Evolutionary conservation across 805 yeast genomes (phyloP).

Genomic region (Ogataea thermomethanolica): DNA sequence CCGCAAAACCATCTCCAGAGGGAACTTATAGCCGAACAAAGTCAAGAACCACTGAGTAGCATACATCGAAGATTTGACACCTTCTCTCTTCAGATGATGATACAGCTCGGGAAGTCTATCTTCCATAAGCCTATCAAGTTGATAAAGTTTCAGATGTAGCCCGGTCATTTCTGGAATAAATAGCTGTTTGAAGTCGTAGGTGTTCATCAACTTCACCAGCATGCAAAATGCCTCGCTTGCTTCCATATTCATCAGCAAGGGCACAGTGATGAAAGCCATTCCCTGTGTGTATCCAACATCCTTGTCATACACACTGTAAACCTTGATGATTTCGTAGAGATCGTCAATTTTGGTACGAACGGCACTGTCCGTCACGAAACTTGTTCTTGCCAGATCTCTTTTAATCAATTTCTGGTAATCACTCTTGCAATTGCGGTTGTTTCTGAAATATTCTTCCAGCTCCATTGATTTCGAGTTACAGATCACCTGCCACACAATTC

Average conservation of each 20-base stretch:
- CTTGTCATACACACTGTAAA: constrained; percentile 79
- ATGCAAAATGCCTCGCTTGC: constrained; percentile 85
- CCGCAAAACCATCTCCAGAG: constrained; percentile 80
- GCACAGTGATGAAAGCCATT: constrained; percentile 90
- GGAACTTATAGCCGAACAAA: constrained; percentile 91
- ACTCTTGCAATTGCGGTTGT: constrained; percentile 45
- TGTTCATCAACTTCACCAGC: constrained; percentile 77
- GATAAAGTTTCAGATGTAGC: constrained; percentile 76
- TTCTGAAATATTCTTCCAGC: constrained; percentile 55
- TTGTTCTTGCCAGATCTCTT: constrained; percentile 81
- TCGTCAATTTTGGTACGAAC: constrained; percentile 57
- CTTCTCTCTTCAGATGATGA: constrained; percentile 78
- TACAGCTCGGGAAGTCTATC: constrained; percentile 67
- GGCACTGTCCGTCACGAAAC: constrained; percentile 62
- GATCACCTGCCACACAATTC: constrained; percentile 89
- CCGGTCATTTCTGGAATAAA: constrained; percentile 94
- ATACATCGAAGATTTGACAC: constrained; percentile 89
- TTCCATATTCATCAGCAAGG: constrained; percentile 72
- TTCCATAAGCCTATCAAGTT: constrained; percentile 85
- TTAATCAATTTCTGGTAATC: constrained; percentile 72
- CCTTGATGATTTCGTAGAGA: constrained; percentile 71
- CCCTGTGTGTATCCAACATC: constrained; percentile 99
- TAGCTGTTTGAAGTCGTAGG: constrained; percentile 72
- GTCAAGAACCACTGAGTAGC: constrained; percentile 98
- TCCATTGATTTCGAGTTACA: constrained; percentile 70